Evolutionary conservation across 2,329 filamentous ascomycete species (phyloP), one percentile per base, ranked within the genome.

Genomic region (Paecilomyces niveus): DNA sequence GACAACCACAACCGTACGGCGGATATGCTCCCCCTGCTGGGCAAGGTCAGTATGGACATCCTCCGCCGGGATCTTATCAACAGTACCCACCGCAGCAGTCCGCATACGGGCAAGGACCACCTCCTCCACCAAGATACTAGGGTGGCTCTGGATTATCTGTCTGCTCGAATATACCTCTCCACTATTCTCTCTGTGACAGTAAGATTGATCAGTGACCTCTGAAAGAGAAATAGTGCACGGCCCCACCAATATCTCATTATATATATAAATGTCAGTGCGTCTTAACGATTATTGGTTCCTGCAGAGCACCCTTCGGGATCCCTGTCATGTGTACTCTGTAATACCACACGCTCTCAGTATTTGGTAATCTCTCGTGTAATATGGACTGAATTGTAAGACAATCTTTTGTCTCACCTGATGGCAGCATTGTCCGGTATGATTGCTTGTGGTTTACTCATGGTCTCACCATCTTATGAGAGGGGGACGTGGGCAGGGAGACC

Each of bases 1-100:
- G 56, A 54, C 65, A 64, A 56, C 58, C 57, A 54, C 65, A 64
- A 56, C 58, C 57, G 9, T 62, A 67, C 54, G 29, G 55, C 24
- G 67, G 64, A 54, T 70, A 70, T 55, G 64, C 55, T 57, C 60
- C 59, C 51, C 59, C 59, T 21, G 26, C 55, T 54, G 54, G 54
- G 21, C 53, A 58, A 29, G 24, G 6, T 13, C 31, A n/a, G 9
- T 56, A 56, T 54, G 57, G 57, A 35, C 39, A 26, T 15, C 54
- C 57, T 33, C 57, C 53, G 4, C 39, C 35, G 32, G 15, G 22
- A 18, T 15, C 13, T 22, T 32, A 26, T 22, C 53, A 53, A 3
- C 22, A 29, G 15, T 55, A 55, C 45, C 54, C 54, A 4, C 32
- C 59, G 49, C 55, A 51, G 24, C 53, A 53, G 50, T 21, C 53